Base-by-base conservation (phyloP, 2,329 filamentous ascomycete genomes). In the Fusarium tjaetaba region DNA sequence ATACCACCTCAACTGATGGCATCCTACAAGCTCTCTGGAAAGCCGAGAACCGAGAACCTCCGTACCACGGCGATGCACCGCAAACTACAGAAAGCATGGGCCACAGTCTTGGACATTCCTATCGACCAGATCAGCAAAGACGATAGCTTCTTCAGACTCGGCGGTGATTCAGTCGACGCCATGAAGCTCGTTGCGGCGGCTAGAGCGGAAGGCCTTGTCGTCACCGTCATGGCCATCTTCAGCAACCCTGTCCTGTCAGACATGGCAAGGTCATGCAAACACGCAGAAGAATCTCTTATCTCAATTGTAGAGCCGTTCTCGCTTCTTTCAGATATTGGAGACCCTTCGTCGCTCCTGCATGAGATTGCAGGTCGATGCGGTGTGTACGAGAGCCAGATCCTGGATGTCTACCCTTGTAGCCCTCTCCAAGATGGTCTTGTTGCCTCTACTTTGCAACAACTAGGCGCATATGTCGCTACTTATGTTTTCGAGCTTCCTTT, bases 91-190 rank as follows among this genome's bases (percentile, higher is more conserved):
- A 75, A 68, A 10, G 65, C 52, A 16, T 74, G 72, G 72, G 24
- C 38, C 1, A 41, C 55, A 11, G 22, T 75, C 4, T 30, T 74
- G 42, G 28, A 58, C 4, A 5, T 73, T 1, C 9, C 30, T 2
- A 13, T 26, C 1, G n/a, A 4, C 8, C 20, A 18, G 4, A 71
- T 75, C 11, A 43, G 66, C 16, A 46, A 48, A 28, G 62, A 38
- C 0, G 83, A 85, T 59, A 83, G 81, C 74, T 86, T 87, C 78
- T 83, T 87, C 70, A 79, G 79, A 0, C 80, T 86, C 3, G 85
- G 85, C 1, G 85, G 86, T 5, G 78, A 79, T 36, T 79, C 78
- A 2, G 70, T 79, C 14, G 65, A 68, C 1, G 77, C 77, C 16
- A 79, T 79, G 74, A 74, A 75, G 24, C 63, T 79, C 22, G 76